Base-by-base conservation (phyloP, 345 rosid species). In the Excoecaria cochinchinensis region DNA sequence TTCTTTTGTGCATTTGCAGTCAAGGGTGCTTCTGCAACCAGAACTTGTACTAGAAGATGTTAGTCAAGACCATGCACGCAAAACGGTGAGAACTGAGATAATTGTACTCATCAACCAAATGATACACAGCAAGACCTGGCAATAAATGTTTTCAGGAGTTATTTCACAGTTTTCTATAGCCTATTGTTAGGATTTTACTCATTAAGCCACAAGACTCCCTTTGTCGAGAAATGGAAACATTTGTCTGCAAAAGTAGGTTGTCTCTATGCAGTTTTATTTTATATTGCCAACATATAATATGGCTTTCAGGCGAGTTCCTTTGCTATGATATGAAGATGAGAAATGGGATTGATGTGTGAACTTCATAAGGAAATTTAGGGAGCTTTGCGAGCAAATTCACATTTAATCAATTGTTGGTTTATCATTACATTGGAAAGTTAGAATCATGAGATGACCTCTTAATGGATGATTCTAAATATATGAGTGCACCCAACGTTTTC, bases 61-160 rank as follows among this genome's bases (percentile, higher is more conserved):
- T 77, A 94, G 97, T 70, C 97, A 92, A 84, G 97, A 94, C 74
- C 97, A 94, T 77, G 98, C 97, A 51, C 94, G 88, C 70, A 92
- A 92, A 83, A 91, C 97, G 81, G 97, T 90, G 78, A 78, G 82
- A 75, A 46, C 11, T 47, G 21, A 13, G 38, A n/a, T 36, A n/a
- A 39, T 42, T n/a, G 48, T 16, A 9, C 8, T 47, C 11, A 19
- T 31, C 4, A 44, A 65, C 16, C 12, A 59, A 61, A 38, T 6
- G 36, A 47, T 66, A 40, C 36, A 25, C 8, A 17, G 46, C 58
- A 11, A 68, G 71, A 48, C 48, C 42, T 24, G 21, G 40, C 71
- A 48, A 24, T 15, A 39, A 67, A 67, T 67, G 19, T 67, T 19
- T 14, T 13, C n/a, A 13, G 0, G 44, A 13, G n/a, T 24, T 67